Evolutionary conservation across 2,329 filamentous ascomycete genomes (phyloP).

Genomic region (Boeremia lycopersici): DNA sequence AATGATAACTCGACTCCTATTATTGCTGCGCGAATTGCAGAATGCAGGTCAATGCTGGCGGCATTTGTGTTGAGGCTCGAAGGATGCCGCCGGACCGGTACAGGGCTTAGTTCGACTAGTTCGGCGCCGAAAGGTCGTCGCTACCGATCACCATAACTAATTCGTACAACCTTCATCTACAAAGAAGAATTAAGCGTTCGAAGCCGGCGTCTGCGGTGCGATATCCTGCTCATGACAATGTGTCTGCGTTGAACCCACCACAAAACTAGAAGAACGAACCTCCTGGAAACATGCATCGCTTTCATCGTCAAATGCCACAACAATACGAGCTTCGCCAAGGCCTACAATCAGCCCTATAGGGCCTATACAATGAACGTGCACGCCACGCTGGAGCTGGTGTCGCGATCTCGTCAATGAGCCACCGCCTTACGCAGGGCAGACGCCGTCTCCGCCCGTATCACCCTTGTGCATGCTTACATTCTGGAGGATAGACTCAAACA

Average conservation of each 20-base stretch:
- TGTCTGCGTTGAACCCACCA: not conserved
- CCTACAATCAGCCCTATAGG: not conserved
- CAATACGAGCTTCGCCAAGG: not conserved
- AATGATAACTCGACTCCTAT: not conserved
- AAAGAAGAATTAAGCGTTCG: not conserved
- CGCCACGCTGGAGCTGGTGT: not conserved
- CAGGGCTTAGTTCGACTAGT: not conserved
- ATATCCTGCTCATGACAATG: not conserved
- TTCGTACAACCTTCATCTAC: not conserved
- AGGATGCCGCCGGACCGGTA: not conserved
- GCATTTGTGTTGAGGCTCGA: not conserved
- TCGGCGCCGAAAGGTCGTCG: not conserved
- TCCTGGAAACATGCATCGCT: not conserved
- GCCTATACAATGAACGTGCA: not conserved
- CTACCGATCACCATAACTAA: not conserved
- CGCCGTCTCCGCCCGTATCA: not conserved
- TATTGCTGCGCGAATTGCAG: not conserved
- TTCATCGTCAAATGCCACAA: not conserved
- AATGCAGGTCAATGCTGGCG: not conserved
- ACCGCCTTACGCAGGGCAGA: conserved; percentile 1
- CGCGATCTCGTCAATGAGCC: not conserved
- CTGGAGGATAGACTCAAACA: not conserved
- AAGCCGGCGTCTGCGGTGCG: not conserved
- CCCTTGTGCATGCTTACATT: not conserved
- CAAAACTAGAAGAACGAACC: not conserved